phyloP scores from a whole-genome alignment of 306 rosid genomes.

The Cicer yamashitae region DNA sequence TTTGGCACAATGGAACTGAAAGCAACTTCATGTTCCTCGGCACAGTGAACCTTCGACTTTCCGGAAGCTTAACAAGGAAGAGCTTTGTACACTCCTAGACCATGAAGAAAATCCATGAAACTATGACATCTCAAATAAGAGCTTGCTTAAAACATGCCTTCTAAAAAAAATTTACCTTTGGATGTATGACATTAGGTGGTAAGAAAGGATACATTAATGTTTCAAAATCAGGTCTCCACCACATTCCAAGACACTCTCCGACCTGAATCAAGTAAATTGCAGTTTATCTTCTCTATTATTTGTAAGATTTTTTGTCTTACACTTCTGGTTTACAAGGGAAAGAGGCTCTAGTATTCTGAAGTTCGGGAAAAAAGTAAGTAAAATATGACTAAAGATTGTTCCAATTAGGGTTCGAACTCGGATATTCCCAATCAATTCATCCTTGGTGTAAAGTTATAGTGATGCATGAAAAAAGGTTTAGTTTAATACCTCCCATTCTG shows the following conservation, averaged over 20 bases:
- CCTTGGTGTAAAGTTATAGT: background rate
- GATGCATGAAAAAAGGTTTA: background rate
- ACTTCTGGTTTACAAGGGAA: too few relatives aligned
- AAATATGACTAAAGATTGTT: too few relatives aligned
- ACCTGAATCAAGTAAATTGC: conserved; percentile 54
- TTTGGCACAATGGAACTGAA: conserved; percentile 85
- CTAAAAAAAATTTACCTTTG: conserved; percentile 64
- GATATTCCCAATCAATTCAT: too few relatives aligned
- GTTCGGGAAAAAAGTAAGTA: too few relatives aligned
- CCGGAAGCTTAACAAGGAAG: conserved; percentile 80
- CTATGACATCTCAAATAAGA: conserved; percentile 17
- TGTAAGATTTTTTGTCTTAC: too few relatives aligned
- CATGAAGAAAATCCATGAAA: conserved; percentile 31
- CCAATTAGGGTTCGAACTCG: too few relatives aligned
- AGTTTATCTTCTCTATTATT: background rate
- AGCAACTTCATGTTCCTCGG: conserved; percentile 80
- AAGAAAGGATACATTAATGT: conserved; percentile 66
- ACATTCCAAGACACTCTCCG: conserved; percentile 83
- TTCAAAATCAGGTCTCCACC: conserved; percentile 88
- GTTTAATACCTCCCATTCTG: conserved; percentile 85
- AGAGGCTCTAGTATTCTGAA: too few relatives aligned
- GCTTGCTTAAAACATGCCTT: background rate
- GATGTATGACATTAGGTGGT: conserved; percentile 59
- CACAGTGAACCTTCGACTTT: conserved; percentile 67
- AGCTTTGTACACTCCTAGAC: conserved; percentile 85